These are phyloP conservation scores for Trypanosoma melophagium DNA, from an alignment of 208 protist genomes.

Conservation along the genomic window DNA sequence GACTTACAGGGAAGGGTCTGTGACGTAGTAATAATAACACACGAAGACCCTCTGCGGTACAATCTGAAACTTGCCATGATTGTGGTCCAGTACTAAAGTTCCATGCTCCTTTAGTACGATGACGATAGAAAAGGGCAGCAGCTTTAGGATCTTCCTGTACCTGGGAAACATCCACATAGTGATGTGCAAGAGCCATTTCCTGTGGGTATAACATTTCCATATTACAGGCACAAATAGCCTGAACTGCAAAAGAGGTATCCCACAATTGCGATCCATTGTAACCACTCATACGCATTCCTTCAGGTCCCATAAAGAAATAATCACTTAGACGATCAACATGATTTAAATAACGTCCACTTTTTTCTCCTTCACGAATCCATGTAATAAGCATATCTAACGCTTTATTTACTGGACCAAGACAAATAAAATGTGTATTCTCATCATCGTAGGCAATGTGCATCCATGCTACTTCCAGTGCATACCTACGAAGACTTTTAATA, in stretches of 20 bases:
- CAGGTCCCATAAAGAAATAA: constrained; percentile 94
- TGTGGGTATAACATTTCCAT: constrained; percentile 61
- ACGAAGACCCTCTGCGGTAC: constrained; percentile 96
- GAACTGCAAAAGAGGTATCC: constrained; percentile 97
- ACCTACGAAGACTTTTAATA: constrained; percentile 70
- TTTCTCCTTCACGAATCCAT: constrained; percentile 89
- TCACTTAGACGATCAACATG: constrained; percentile 92
- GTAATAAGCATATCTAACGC: constrained; percentile 95
- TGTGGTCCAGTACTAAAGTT: constrained; percentile 96
- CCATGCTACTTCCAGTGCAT: constrained; percentile 77
- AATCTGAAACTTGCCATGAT: constrained; percentile 97
- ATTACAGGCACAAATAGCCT: constrained; percentile 89
- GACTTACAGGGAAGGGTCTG: constrained; percentile 50
- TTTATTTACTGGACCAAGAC: constrained; percentile 97
- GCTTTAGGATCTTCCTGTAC: constrained; percentile 90
- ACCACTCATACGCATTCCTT: constrained; percentile 97
- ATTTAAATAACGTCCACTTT: constrained; percentile 77
- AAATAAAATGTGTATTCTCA: constrained; percentile 95
- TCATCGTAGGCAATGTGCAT: constrained; percentile 95
- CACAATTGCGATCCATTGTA: constrained; percentile 99
- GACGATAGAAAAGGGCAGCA: constrained; percentile 88
- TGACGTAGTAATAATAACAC: constrained; percentile 76
- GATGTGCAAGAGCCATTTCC: constrained; percentile 82
- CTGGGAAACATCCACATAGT: constrained; percentile 93
- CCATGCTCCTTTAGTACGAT: constrained; percentile 95